A percentile compares a stretch with the other conserved stretches of the same genome.
Conservation (phyloP, 139 green algal species). For the Volvox reticuliferus region DNA sequence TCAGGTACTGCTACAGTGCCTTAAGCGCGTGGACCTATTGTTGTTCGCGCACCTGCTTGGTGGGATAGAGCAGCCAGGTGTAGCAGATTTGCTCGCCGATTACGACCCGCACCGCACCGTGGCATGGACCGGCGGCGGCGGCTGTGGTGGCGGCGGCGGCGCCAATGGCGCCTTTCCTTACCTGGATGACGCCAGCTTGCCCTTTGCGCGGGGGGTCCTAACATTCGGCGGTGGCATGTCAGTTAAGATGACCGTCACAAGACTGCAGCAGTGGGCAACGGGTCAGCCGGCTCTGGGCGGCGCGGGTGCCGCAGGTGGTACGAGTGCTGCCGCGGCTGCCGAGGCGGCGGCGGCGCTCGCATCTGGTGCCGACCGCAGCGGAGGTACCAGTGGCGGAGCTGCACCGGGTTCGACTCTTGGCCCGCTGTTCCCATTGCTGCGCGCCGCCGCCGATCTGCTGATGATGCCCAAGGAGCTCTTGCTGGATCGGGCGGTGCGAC, state of each 20-base stretch:
- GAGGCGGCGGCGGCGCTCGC: neutral
- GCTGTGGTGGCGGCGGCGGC: neutral
- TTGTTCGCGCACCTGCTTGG: conserved; percentile 74
- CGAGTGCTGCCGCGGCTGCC: neutral
- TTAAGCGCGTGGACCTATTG: conserved; percentile 78
- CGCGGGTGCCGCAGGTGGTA: neutral
- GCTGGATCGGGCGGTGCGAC: conserved; percentile 43
- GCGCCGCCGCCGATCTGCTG: conserved; percentile 83
- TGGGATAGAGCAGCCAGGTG: conserved; percentile 30
- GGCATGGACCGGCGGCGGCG: neutral
- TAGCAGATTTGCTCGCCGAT: conserved; percentile 27
- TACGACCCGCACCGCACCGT: conserved; percentile 38
- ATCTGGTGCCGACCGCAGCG: neutral
- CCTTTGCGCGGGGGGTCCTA: conserved; percentile 74
- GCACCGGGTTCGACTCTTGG: conserved; percentile 29
- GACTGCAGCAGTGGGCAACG: conserved; percentile 64
- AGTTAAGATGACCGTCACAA: conserved; percentile 81
- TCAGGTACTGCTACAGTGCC: conserved; percentile 73
- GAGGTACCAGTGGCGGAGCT: neutral
- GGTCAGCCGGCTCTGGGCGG: conserved; percentile 32
- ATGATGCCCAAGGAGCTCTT: conserved; percentile 87
- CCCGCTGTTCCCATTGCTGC: conserved; percentile 80
- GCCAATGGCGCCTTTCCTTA: neutral
- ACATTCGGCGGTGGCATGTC: conserved; percentile 81
- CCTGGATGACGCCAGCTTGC: conserved; percentile 74